Base-by-base conservation (phyloP, 495 filamentous ascomycete genomes). In the Aspergillus nidulans region DNA sequence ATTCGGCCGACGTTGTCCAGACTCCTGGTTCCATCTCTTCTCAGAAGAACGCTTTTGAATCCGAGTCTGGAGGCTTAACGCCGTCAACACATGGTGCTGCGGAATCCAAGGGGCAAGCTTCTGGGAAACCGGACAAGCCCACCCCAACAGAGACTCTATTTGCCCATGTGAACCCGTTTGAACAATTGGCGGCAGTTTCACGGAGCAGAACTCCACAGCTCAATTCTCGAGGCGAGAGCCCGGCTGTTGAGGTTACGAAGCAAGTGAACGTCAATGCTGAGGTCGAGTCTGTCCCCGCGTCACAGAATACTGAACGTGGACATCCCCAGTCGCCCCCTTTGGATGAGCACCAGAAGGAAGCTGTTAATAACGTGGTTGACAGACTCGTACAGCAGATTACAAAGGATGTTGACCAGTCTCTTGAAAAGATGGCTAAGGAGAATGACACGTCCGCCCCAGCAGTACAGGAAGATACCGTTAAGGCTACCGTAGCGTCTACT, bases 151-250 rank as follows among this genome's bases (percentile, higher is more conserved):
- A 70, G 3, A 69, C 74, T 18, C 72, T 86, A 23, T 92, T 92
- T 70, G 89, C 81, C 25, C 89, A 90, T 64, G 81, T 86, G 57
- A 91, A 91, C 60, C 89, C 89, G 4, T 91, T 92, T 55, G 88
- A 90, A 26, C 84, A 90, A 63, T 66, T 91, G 25, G 79, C 86
- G 55, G 81, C 85, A 59, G 85, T 84, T 6, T 88, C 83, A 48
- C 80, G 80, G 16, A 84, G 82, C 55, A 76, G 58, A 32, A 73
- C 75, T 32, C 72, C 73, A 0, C 72, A 73, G 54, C 56, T 74
- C 24, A 69, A 72, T 48, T 69, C 74, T 53, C 67, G 66, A 6
- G 68, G 65, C 25, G 70, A 69, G 32, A 74, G 67, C 48, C 67
- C 71, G 10, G 60, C 53, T 45, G 59, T 70, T 25, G 74, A 74